Evolutionary conservation across 2,329 filamentous ascomycete genomes (phyloP).

Genomic region (Apiospora kogelbergensis): DNA sequence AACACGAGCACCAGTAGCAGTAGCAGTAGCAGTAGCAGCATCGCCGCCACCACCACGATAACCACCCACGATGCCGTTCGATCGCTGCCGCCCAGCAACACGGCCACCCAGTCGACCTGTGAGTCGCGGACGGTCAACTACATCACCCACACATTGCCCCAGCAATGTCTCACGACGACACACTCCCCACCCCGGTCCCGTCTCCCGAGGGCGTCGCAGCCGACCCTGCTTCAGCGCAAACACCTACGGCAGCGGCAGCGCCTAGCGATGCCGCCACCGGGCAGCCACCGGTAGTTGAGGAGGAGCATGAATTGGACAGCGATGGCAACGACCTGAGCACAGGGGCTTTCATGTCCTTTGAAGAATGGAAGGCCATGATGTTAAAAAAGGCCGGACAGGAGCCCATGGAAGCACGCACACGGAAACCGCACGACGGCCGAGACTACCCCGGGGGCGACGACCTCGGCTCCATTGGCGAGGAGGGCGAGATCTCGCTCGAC

Average conservation of each 20-base stretch:
- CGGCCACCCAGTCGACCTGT: slow-evolving; percentile 40
- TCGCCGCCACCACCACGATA: not conserved
- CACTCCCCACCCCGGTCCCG: slow-evolving; percentile 40
- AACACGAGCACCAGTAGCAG: not conserved
- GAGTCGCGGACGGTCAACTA: slow-evolving; percentile 73
- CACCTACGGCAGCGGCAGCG: not conserved
- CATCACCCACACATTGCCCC: slow-evolving; percentile 74
- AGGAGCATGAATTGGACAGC: slow-evolving; percentile 61
- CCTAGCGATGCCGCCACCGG: slow-evolving; percentile 6
- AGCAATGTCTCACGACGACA: slow-evolving; percentile 70
- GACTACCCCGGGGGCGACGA: slow-evolving; percentile 64
- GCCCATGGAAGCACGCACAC: slow-evolving; percentile 62
- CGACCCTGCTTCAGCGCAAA: slow-evolving; percentile 11
- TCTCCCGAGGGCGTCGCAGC: slow-evolving; percentile 20
- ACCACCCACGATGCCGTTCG: not conserved
- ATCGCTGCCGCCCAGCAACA: slow-evolving; percentile 2
- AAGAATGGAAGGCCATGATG: slow-evolving; percentile 97
- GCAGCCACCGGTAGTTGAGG: slow-evolving; percentile 21
- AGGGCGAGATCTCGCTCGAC: slow-evolving; percentile 73
- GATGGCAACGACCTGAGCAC: slow-evolving; percentile 59
- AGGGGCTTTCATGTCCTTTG: slow-evolving; percentile 86
- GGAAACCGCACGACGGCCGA: slow-evolving; percentile 54
- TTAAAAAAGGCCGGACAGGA: slow-evolving; percentile 80
- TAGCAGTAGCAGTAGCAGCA: not conserved
- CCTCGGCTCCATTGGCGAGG: slow-evolving; percentile 79